Evolutionary conservation across 805 yeast genomes (phyloP).

Genomic region (Candida chauliodis): DNA sequence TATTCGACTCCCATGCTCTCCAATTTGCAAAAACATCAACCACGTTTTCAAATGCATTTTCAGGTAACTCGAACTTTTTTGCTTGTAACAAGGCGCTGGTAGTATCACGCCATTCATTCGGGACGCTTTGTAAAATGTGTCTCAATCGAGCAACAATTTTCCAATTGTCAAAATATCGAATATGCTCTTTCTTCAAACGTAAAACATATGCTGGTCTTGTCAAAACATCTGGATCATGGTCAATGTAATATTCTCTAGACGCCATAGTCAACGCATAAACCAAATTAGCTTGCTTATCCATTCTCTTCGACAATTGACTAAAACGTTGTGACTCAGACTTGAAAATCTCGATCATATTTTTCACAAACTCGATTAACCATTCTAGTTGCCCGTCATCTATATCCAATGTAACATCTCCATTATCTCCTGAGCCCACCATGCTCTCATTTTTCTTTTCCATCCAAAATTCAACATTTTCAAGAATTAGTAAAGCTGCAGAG

Average conservation of each 20-base stretch:
- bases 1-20: constrained; percentile 88
- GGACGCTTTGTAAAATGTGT: constrained; percentile 62
- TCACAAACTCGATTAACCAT: constrained; percentile 20
- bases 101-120: constrained; percentile 45
- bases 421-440: constrained; percentile 16
- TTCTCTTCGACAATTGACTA: constrained; percentile 12
- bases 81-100: constrained; percentile 26
- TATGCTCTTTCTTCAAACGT: constrained; percentile 67
- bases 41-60: constrained; percentile 52
- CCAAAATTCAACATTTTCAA: constrained; percentile 39
- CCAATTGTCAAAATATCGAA: constrained; percentile 84
- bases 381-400: constrained; percentile 18
- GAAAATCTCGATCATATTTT: constrained; percentile 11
- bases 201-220: constrained; percentile 85
- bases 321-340: constrained; percentile 17
- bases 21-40: constrained; percentile 63
- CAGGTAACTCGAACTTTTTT: constrained; percentile 31
- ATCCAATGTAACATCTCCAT: constrained; percentile 17
- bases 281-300: constrained; percentile 29
- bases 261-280: constrained; percentile 40
- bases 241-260: constrained; percentile 43
- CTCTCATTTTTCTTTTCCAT: constrained; percentile 17
- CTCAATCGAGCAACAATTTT: constrained; percentile 74
- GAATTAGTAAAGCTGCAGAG: constrained; percentile 16
- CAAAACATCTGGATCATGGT: constrained; percentile 84